Evolutionary conservation across 2,329 filamentous ascomycete species (phyloP).

Genomic region (Fusarium metavorans): DNA sequence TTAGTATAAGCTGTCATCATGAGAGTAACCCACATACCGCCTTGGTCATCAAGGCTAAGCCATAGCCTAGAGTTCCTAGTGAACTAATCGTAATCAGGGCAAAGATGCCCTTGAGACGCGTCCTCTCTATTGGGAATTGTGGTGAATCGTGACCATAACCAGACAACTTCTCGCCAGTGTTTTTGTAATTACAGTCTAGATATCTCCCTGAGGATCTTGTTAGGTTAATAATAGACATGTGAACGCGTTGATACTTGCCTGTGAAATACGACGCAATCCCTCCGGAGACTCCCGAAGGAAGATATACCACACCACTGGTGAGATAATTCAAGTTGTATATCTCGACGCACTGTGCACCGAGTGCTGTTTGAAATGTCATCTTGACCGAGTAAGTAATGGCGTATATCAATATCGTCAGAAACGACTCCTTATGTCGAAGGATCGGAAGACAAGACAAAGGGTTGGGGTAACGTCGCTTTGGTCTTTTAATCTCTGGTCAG

Average conservation of each 20-base stretch:
- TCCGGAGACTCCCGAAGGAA: neutral
- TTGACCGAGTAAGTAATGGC: neutral
- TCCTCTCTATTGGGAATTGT: slow-evolving; percentile 4
- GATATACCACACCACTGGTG: neutral
- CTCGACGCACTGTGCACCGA: neutral
- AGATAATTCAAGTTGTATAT: neutral
- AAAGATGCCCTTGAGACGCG: neutral
- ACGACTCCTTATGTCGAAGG: neutral
- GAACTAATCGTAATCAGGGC: neutral
- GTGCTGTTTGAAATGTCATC: neutral
- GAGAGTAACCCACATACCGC: neutral
- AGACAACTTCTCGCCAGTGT: neutral
- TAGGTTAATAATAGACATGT: neutral
- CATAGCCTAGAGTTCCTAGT: slow-evolving; percentile 1
- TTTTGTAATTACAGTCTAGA: slow-evolving; percentile 6
- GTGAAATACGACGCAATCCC: neutral
- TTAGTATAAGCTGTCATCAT: neutral
- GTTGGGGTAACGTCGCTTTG: neutral
- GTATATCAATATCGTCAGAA: neutral
- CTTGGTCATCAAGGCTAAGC: neutral
- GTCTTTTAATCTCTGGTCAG: neutral
- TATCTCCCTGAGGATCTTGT: neutral
- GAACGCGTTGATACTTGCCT: neutral
- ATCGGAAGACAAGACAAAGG: neutral
- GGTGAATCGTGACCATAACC: neutral